phyloP scores from a whole-genome alignment of 2,329 filamentous ascomycete species.

The Fusarium pseudocircinatum region DNA sequence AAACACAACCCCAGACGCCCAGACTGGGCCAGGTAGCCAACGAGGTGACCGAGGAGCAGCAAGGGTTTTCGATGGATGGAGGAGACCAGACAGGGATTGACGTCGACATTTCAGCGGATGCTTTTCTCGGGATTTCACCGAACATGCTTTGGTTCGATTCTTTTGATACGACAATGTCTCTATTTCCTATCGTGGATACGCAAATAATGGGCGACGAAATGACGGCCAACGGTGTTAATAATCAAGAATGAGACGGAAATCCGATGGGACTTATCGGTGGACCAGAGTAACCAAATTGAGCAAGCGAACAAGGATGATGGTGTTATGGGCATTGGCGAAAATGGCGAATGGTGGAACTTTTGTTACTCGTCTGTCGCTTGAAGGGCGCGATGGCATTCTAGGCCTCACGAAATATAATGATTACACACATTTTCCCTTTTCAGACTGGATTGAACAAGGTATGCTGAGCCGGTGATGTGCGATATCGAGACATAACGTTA shows the following conservation, averaged over 20 bases:
- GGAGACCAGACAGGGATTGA: constrained; percentile 22
- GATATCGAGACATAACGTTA: constrained; percentile 8
- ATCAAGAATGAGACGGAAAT: neutral
- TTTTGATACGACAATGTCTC: constrained; percentile 40
- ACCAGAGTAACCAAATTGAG: neutral
- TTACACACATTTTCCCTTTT: neutral
- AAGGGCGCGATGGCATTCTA: neutral
- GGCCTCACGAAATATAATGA: neutral
- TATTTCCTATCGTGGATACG: constrained; percentile 40
- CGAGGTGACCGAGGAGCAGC: constrained; percentile 7
- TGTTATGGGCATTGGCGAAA: neutral
- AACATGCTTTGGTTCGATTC: constrained; percentile 43
- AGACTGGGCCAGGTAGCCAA: neutral
- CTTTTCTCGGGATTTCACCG: constrained; percentile 38
- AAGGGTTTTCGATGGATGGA: neutral
- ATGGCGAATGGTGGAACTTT: constrained; percentile 1
- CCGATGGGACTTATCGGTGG: neutral
- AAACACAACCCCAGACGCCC: constrained; percentile 1
- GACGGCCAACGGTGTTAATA: neutral
- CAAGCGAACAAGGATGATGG: neutral
- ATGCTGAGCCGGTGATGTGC: neutral
- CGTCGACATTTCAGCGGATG: constrained; percentile 20
- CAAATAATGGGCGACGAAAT: constrained; percentile 24
- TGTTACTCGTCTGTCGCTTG: neutral
- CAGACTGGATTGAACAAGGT: neutral